These are phyloP conservation scores for Blastobotrys serpentis DNA, from an alignment of 1,139 yeast species.

Conservation along the genomic window DNA sequence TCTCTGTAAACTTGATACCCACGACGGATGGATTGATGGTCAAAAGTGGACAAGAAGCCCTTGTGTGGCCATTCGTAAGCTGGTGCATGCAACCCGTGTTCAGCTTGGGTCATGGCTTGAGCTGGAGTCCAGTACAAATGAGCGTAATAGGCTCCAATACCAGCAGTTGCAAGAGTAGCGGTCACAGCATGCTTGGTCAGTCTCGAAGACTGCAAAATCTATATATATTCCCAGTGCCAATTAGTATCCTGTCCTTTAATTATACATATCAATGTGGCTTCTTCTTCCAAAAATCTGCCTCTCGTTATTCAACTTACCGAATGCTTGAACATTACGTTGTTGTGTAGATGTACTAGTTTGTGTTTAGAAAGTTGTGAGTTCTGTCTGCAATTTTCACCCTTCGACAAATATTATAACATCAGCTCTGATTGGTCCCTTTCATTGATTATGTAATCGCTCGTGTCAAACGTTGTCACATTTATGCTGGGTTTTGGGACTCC, in stretches of 20 bases:
- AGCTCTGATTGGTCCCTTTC: background rate
- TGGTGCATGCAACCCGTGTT: conserved; percentile 97
- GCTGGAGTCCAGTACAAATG: conserved; percentile 47
- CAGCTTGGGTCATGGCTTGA: conserved; percentile 97
- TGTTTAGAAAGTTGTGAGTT: background rate
- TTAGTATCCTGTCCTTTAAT: no score
- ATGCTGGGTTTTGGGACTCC: background rate
- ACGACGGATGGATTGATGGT: conserved; percentile 96
- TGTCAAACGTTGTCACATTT: background rate
- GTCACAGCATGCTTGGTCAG: conserved; percentile 38
- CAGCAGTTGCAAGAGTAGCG: conserved; percentile 34
- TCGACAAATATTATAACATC: background rate
- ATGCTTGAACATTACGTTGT: conserved; percentile 15
- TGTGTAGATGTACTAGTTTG: no score
- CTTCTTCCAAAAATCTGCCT: no score
- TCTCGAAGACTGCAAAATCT: conserved; percentile 31
- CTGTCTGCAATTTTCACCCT: conserved; percentile 1
- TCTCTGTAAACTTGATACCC: conserved; percentile 99
- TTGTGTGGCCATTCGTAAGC: conserved; percentile 90
- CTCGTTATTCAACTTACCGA: conserved; percentile 18
- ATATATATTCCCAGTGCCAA: no score
- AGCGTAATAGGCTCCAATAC: conserved; percentile 36
- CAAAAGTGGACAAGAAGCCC: conserved; percentile 85
- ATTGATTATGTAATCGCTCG: background rate
- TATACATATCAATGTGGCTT: no score